Conservation (phyloP, 164 flowering plant genomes). For the Brasenia schreberi region DNA sequence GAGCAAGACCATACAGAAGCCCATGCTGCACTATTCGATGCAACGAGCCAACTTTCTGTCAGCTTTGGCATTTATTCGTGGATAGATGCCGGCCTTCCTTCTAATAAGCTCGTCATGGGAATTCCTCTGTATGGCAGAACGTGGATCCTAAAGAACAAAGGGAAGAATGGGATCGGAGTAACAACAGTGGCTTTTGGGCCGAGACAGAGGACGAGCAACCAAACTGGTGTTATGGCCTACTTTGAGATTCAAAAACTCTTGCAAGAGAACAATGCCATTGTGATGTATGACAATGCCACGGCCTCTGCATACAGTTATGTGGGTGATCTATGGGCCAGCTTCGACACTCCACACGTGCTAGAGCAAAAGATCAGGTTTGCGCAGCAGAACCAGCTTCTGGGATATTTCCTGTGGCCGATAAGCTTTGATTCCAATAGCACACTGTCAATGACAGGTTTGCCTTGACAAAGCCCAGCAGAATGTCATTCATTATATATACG, state of each 20-base stretch:
- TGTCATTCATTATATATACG: neutral
- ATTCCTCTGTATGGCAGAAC: conserved; percentile 3
- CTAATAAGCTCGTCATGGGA: conserved; percentile 2
- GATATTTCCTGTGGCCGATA: conserved; percentile 6
- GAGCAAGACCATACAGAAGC: neutral
- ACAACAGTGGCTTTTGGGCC: neutral
- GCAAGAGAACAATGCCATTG: neutral
- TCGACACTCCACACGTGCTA: conserved; percentile 1
- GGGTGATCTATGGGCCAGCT: conserved; percentile 7
- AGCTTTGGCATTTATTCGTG: conserved; percentile 2
- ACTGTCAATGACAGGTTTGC: conserved; percentile 2
- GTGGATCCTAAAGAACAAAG: conserved; percentile 4
- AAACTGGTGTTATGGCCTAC: conserved; percentile 5
- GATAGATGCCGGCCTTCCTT: neutral
- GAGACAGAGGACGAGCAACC: conserved; percentile 3
- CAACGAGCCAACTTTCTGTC: conserved; percentile 1
- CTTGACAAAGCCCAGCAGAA: neutral
- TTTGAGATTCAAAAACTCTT: conserved; percentile 3
- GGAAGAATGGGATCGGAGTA: conserved; percentile 1
- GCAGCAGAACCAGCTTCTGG: neutral
- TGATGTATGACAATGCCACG: conserved; percentile 1
- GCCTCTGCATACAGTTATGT: conserved; percentile 1
- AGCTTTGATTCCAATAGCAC: conserved; percentile 3
- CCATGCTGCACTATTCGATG: conserved; percentile 1
- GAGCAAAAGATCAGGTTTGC: neutral